Evolutionary conservation across 257 asterid genomes (phyloP).

Genomic region (Mentha longifolia): DNA sequence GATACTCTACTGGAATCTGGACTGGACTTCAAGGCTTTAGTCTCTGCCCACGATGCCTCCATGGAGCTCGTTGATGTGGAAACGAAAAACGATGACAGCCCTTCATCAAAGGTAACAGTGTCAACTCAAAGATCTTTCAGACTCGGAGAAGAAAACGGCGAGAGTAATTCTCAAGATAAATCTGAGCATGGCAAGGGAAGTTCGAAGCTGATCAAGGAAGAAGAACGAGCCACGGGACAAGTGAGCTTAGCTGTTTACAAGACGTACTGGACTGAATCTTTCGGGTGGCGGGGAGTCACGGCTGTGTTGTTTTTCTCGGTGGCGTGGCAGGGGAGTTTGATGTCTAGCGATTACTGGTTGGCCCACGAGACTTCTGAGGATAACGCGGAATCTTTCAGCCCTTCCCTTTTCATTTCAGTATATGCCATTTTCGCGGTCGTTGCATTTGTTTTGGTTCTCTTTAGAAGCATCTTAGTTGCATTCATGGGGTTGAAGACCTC

Average conservation of each 20-base stretch:
- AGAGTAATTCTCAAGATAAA: constrained; percentile 44
- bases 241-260: constrained; percentile 83
- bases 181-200: constrained; percentile 43
- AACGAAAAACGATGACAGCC: constrained; percentile 43
- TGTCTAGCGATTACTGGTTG: constrained; percentile 92
- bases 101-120: constrained; percentile 43
- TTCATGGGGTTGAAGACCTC: constrained; percentile 88
- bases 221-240: constrained; percentile 82
- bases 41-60: constrained; percentile 88
- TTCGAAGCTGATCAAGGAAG: constrained; percentile 88
- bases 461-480: constrained; percentile 55
- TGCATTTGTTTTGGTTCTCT: constrained; percentile 52
- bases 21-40: constrained; percentile 72
- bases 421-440: constrained; percentile 59
- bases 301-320: constrained; percentile 52
- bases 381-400: constrained; percentile 62
- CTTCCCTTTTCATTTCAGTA: constrained; percentile 69
- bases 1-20: constrained; percentile 59
- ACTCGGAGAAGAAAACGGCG: constrained; percentile 55
- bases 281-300: constrained; percentile 82
- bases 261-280: constrained; percentile 74
- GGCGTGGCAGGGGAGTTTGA: constrained; percentile 75
- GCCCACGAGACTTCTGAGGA: constrained; percentile 80
- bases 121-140: constrained; percentile 50
- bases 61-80: constrained; percentile 94